Conservation (phyloP, 2,329 filamentous ascomycete genomes). For the Neobulgaria alba region DNA sequence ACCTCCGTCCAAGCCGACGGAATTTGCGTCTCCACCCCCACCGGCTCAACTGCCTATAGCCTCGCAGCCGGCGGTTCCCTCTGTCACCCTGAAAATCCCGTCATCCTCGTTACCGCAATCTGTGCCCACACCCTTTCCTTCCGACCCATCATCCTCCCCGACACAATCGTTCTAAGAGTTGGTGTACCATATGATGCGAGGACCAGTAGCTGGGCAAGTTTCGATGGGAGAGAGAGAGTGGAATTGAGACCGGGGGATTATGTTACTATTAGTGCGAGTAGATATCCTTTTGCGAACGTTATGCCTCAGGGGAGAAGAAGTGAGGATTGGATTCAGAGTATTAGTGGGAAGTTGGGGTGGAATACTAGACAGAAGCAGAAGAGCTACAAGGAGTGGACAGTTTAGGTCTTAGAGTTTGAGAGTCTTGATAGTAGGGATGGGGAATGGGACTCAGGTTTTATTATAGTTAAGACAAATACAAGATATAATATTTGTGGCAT, state of each 20-base stretch:
- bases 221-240: constrained; percentile 85
- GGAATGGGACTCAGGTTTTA: no score
- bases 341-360: constrained; percentile 71
- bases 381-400: constrained; percentile 38
- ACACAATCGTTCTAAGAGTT: constrained; percentile 86
- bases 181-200: constrained; percentile 93
- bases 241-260: constrained; percentile 74
- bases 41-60: constrained; percentile 91
- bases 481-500: no score
- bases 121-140: constrained; percentile 94
- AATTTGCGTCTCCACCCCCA: constrained; percentile 88
- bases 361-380: constrained; percentile 75
- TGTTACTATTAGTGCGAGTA: constrained; percentile 71
- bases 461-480: no score
- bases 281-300: constrained; percentile 74
- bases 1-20: constrained; percentile 91
- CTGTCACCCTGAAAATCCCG: constrained; percentile 92
- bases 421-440: no score
- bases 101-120: constrained; percentile 89
- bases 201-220: constrained; percentile 91
- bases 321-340: constrained; percentile 78
- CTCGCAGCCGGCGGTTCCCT: constrained; percentile 90
- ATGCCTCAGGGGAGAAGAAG: constrained; percentile 58
- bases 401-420: no score
- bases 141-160: constrained; percentile 90